Conservation (phyloP, 2,329 filamentous ascomycete species). For the Penicillium sp. region DNA sequence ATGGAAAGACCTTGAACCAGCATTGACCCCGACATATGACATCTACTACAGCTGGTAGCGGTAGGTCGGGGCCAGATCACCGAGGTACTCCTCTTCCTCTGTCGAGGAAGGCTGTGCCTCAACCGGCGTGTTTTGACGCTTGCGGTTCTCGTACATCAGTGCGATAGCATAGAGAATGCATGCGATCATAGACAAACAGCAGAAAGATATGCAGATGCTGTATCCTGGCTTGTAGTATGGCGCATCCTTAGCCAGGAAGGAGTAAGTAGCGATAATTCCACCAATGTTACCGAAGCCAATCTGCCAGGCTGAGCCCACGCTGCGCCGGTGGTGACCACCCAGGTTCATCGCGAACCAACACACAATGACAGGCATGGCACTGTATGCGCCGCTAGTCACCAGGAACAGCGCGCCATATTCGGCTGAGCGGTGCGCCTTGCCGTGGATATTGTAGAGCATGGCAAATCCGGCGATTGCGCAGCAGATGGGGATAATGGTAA, state of each 20-base stretch:
- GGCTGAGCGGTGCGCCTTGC: constrained; percentile 57
- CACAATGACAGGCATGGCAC: constrained; percentile 84
- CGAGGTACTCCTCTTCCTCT: constrained; percentile 39
- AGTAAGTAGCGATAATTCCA: constrained; percentile 75
- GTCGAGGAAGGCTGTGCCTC: constrained; percentile 28
- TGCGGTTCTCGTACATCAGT: constrained; percentile 44
- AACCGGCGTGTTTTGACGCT: constrained; percentile 36
- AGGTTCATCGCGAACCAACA: constrained; percentile 85
- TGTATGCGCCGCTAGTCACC: constrained; percentile 76
- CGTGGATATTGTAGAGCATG: constrained; percentile 71
- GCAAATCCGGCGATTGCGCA: constrained; percentile 73
- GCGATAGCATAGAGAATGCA: constrained; percentile 44
- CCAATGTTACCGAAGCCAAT: constrained; percentile 77
- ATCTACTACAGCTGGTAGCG: constrained; percentile 39
- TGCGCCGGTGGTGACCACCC: constrained; percentile 69
- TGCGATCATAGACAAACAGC: constrained; percentile 63
- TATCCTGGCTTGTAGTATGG: constrained; percentile 73
- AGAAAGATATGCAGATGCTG: constrained; percentile 74
- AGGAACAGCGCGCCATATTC: constrained; percentile 83
- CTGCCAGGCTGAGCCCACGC: constrained; percentile 74
- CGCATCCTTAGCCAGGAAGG: constrained; percentile 65
- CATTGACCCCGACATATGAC: not conserved
- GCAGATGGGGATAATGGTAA: constrained; percentile 68
- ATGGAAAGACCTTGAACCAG: not conserved
- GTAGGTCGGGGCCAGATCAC: constrained; percentile 47